Conservation (phyloP, 225 moss, liverwort and hornwort genomes). For the Polytrichum commune region DNA sequence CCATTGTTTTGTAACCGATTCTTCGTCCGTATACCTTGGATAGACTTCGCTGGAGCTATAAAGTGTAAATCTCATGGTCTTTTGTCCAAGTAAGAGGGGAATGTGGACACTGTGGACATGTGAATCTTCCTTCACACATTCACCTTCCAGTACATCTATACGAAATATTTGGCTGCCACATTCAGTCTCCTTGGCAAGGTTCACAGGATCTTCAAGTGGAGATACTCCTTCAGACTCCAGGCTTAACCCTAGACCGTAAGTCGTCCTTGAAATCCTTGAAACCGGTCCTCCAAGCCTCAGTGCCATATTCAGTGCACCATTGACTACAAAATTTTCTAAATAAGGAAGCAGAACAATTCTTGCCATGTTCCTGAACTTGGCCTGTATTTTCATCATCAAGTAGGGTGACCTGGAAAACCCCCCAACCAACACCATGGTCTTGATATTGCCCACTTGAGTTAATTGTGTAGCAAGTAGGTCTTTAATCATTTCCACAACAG, state of each 20-base stretch:
- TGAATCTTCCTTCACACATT: not conserved
- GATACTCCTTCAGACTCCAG: not conserved
- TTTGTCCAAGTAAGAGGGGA: not conserved
- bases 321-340: slow-evolving; percentile 16
- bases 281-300: not conserved
- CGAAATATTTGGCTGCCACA: not conserved
- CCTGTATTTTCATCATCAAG: slow-evolving; percentile 11
- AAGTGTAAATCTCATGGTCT: not conserved
- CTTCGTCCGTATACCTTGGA: slow-evolving; percentile 14
- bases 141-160: not conserved
- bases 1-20: slow-evolving; percentile 3
- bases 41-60: slow-evolving; percentile 1
- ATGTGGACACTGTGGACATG: not conserved
- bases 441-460: not conserved
- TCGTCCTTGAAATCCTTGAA: slow-evolving; percentile 24
- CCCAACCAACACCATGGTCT: slow-evolving; percentile 31
- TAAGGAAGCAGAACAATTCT: slow-evolving; percentile 3
- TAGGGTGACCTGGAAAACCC: slow-evolving; percentile 35
- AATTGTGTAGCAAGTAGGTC: slow-evolving; percentile 13
- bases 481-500: slow-evolving; percentile 14
- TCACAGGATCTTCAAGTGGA: not conserved
- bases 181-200: not conserved
- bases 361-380: not conserved
- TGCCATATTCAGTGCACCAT: slow-evolving; percentile 28
- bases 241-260: slow-evolving; percentile 9